Base-by-base conservation (phyloP, 176 grass and related monocot genomes). In the Phoenix dactylifera region DNA sequence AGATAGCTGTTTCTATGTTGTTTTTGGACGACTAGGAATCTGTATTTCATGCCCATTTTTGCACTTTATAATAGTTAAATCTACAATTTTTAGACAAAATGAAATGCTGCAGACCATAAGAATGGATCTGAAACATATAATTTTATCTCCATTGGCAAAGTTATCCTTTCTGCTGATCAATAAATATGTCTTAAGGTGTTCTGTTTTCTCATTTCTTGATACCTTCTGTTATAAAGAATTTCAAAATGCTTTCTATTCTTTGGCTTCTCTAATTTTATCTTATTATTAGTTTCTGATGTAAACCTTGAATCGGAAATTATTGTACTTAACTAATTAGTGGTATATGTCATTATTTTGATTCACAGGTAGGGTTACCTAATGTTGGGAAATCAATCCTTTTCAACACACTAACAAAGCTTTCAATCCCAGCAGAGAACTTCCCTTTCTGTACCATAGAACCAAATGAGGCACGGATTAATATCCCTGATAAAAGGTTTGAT, bases 331-430 rank as follows among this genome's bases (percentile, higher is more conserved):
- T 54, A 26, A 23, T 26, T 57, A 20, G 58, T 79, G 60, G 56
- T 25, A 22, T 68, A 23, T 83, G 51, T 35, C 30, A 35, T 9
- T 35, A 35, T 35, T 9, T 7, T 35, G 6, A 35, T 35, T 35
- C 30, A 35, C 81, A 97, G 92, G 92, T 97, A 60, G 92, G 92
- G 15, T 79, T 97, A 77, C 92, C 92, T 58, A 97, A 97, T 81
- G 92, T 97, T 76, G 92, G 92, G 28, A 91, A 97, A 75, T 97
- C 92, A 75, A 97, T 87, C 51, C 73, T 97, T 22, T 97, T 97
- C 60, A 97, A 97, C 73, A 91, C 89, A 59, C 80, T 97, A 29
- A 97, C 92, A 5, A 97, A 97, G 72, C 65, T 97, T 22, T 74
- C 92, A 54, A 97, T 97, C 7, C 87, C 92, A 51, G 92, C 92